Evolutionary conservation across 2,329 filamentous ascomycete species (phyloP), one percentile per base, ranked within the genome.

Genomic region (Arthrocladium fulminans): DNA sequence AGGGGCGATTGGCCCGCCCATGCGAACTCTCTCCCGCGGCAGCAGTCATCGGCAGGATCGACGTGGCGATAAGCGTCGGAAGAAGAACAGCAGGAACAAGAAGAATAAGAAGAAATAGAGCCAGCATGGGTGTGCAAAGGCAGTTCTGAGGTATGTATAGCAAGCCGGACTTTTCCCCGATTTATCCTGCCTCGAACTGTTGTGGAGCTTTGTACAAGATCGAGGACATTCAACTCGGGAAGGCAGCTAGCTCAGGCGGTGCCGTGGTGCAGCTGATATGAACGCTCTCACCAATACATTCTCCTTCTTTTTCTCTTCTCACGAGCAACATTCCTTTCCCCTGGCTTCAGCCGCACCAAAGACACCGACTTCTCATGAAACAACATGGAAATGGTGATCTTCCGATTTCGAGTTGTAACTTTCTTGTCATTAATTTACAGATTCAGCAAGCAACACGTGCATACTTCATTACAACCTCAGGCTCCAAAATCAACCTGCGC

Each of bases 61-160:
- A 22, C 19, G 32, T 6, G 20, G 44, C n/a, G 34, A 38, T 7
- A 47, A 47, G 23, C 34, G 27, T 20, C 32, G 19, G 19, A 47
- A 47, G 23, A 47, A 47, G 17, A 15, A 45, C 27, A 47, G 29
- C 3, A 27, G 30, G 32, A 38, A 39, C 7, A 39, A 24, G 13
- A 47, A 39, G 32, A 27, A 7, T 13, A 15, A 22, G 23, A 47
- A 39, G 23, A 38, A n/a, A 20, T 47, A 13, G 39, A 24, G 9
- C 3, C 9, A 24, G 22, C 13, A 7, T 43, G 17, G 6, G 13
- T 25, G 40, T 15, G 7, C 27, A 39, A 20, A 3, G n/a, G 3
- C 22, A 3, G 19, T 13, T 4, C n/a, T 20, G 5, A 44, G 41
- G 27, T 27, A 19, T 17, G 23, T 32, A 17, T 17, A 17, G 15